A percentile compares a stretch with the other conserved stretches of the same genome.
Evolutionary conservation across 2,329 filamentous ascomycete species (phyloP).

Genomic region (Colletotrichum ledebouriae): DNA sequence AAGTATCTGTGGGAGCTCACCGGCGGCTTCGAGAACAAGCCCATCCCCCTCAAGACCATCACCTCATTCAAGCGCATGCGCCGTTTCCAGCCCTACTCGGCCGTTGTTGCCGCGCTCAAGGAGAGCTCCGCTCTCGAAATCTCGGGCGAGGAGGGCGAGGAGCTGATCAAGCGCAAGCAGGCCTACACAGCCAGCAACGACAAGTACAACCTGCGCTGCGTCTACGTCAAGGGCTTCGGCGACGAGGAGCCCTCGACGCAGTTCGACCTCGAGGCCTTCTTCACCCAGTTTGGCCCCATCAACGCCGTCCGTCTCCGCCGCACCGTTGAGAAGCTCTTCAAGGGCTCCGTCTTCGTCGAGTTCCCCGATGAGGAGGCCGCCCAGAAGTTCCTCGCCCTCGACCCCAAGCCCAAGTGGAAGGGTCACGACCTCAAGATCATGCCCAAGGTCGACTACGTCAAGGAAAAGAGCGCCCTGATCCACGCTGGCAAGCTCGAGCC

Average conservation of each 20-base stretch:
- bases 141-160: conserved; percentile 77
- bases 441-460: conserved; percentile 89
- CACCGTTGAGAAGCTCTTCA: conserved; percentile 80
- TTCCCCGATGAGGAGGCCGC: conserved; percentile 85
- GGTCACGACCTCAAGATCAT: conserved; percentile 84
- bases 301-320: conserved; percentile 91
- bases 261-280: conserved; percentile 94
- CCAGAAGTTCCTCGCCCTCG: conserved; percentile 82
- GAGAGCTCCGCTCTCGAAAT: conserved; percentile 81
- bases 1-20: conserved; percentile 86
- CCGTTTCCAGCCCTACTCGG: conserved; percentile 88
- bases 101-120: conserved; percentile 86
- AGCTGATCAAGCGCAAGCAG: conserved; percentile 82
- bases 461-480: conserved; percentile 81
- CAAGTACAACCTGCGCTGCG: conserved; percentile 77
- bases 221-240: conserved; percentile 96
- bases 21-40: conserved; percentile 83
- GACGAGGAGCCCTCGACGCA: conserved; percentile 86
- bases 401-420: conserved; percentile 88
- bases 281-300: conserved; percentile 82
- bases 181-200: conserved; percentile 73
- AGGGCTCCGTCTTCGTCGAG: conserved; percentile 96
- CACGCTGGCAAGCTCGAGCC: conserved; percentile 77
- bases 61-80: conserved; percentile 96
- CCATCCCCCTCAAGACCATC: conserved; percentile 82